These are phyloP conservation scores for Myxozyma vanderwaltii DNA, from an alignment of 805 yeast genomes.

Conservation along the genomic window DNA sequence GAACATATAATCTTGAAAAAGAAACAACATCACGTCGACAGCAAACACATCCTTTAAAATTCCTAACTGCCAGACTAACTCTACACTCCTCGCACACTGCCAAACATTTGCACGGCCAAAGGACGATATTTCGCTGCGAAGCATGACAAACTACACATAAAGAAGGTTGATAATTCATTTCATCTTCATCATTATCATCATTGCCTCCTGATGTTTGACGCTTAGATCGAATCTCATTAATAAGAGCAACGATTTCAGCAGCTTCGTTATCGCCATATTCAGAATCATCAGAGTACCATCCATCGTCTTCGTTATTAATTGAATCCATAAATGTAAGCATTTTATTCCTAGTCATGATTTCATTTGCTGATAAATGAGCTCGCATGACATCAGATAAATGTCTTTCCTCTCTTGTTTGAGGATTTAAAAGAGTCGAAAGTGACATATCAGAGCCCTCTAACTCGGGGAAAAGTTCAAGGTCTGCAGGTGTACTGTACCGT, in stretches of 20 bases:
- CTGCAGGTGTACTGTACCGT: neutral
- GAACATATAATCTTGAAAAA: slow-evolving; percentile 60
- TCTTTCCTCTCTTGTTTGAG: slow-evolving; percentile 25
- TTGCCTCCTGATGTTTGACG: neutral
- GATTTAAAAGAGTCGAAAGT: slow-evolving; percentile 19
- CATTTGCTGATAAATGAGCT: slow-evolving; percentile 26
- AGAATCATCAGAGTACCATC: slow-evolving; percentile 39
- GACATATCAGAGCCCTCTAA: slow-evolving; percentile 21
- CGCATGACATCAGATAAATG: slow-evolving; percentile 23
- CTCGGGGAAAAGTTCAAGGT: slow-evolving; percentile 27
- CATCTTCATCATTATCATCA: slow-evolving; percentile 18
- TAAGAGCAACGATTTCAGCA: slow-evolving; percentile 16
- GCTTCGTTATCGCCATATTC: slow-evolving; percentile 39
- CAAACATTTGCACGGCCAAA: slow-evolving; percentile 94
- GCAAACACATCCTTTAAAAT: slow-evolving; percentile 79
- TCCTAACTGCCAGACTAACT: slow-evolving; percentile 66
- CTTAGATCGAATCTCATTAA: neutral
- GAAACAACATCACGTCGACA: slow-evolving; percentile 76
- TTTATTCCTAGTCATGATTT: slow-evolving; percentile 25
- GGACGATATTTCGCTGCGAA: slow-evolving; percentile 69
- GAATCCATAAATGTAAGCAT: slow-evolving; percentile 12
- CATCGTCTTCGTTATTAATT: slow-evolving; percentile 19
- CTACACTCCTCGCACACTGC: slow-evolving; percentile 87
- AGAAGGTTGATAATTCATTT: slow-evolving; percentile 16
- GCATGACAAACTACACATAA: slow-evolving; percentile 80